Conservation (phyloP, 2,329 filamentous ascomycete species). For the Epichloe aotearoae region DNA sequence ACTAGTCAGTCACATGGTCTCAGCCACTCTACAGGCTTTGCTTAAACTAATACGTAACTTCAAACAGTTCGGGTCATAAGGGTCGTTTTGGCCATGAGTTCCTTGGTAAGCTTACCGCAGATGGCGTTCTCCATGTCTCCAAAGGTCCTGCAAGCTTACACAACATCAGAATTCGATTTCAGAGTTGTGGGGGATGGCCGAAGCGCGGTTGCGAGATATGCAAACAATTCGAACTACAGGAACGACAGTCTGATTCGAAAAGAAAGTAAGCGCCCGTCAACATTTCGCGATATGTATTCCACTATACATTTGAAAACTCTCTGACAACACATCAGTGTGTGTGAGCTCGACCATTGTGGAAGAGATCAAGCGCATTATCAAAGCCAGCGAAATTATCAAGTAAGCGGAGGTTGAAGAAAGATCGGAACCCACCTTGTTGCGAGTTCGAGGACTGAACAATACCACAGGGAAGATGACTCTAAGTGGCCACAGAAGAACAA, state of each 20-base stretch:
- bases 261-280: constrained; percentile 63
- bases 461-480: constrained; percentile 80
- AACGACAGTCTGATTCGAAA: constrained; percentile 98
- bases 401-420: constrained; percentile 27
- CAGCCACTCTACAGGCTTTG: background rate
- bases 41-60: background rate
- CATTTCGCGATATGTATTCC: background rate
- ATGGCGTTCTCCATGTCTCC: background rate
- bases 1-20: constrained; percentile 59
- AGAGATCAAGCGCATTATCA: constrained; percentile 95
- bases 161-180: constrained; percentile 76
- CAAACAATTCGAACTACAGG: constrained; percentile 98
- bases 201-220: constrained; percentile 88
- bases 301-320: background rate
- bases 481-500: constrained; percentile 99
- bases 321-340: constrained; percentile 53
- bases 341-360: constrained; percentile 82
- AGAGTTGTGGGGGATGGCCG: constrained; percentile 87
- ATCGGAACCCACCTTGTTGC: background rate
- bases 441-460: background rate
- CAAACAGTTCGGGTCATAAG: constrained; percentile 78
- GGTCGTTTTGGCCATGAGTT: constrained; percentile 98
- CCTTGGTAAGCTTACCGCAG: constrained; percentile 46
- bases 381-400: constrained; percentile 95
- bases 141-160: background rate